Evolutionary conservation across 2,329 filamentous ascomycete species (phyloP).

Genomic region (Penicillium sp.): DNA sequence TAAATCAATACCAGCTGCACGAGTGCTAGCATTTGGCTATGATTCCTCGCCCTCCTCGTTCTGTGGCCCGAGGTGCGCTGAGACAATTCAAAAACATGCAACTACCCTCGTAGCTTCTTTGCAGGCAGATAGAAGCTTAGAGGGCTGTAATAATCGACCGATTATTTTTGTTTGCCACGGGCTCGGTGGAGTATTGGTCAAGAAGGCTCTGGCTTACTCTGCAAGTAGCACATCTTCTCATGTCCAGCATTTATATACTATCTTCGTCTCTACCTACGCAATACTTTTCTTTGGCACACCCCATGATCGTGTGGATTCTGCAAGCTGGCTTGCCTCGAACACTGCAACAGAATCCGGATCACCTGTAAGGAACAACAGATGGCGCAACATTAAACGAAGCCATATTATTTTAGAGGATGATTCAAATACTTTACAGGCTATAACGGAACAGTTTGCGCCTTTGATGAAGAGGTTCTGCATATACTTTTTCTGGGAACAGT

Average conservation of each 20-base stretch:
- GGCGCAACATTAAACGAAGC: slow-evolving; percentile 24
- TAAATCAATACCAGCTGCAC: slow-evolving; percentile 7
- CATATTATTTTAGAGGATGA: slow-evolving; percentile 29
- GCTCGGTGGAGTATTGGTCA: slow-evolving; percentile 33
- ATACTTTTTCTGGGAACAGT: slow-evolving; percentile 22
- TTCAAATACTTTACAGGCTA: slow-evolving; percentile 33
- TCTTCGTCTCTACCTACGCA: slow-evolving; percentile 27
- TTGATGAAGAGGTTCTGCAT: slow-evolving; percentile 31
- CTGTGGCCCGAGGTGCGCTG: not conserved
- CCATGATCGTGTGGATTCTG: slow-evolving; percentile 28
- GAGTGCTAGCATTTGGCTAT: slow-evolving; percentile 18
- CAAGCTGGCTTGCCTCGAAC: slow-evolving; percentile 10
- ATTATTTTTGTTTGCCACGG: slow-evolving; percentile 38
- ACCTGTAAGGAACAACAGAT: slow-evolving; percentile 24
- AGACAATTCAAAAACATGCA: slow-evolving; percentile 24
- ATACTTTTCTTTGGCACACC: slow-evolving; percentile 34
- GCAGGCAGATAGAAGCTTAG: slow-evolving; percentile 23
- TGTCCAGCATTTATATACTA: slow-evolving; percentile 26
- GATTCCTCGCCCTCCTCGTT: slow-evolving; percentile 9
- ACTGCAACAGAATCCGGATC: not conserved
- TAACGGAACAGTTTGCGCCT: slow-evolving; percentile 32
- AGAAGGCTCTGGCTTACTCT: slow-evolving; percentile 23
- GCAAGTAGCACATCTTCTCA: slow-evolving; percentile 15
- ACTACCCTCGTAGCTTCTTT: slow-evolving; percentile 29
- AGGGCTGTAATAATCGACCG: slow-evolving; percentile 21